Evolutionary conservation across 768 basidiomycete genomes (phyloP), one percentile per base, ranked within the genome.

Genomic region (Myochromella boudieri): DNA sequence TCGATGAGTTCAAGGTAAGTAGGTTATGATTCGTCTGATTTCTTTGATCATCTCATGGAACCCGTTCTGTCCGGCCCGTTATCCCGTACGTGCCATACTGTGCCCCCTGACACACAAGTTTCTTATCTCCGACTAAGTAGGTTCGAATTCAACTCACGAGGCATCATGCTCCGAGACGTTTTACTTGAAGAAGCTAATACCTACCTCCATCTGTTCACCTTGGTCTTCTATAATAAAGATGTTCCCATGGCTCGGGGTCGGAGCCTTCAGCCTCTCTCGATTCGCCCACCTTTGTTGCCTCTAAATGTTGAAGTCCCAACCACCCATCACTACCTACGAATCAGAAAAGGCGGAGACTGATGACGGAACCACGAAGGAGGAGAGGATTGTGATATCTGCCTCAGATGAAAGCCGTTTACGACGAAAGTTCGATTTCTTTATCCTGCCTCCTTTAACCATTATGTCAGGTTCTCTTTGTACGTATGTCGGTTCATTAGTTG

Each of bases 361-460:
- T 20, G 47, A 43, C 40, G 32, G 31, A 9, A 51, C 41, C n/a
- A 29, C 14, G n/a, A 47, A 46, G 27, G 42, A 46, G 20, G 44
- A 49, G 33, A 26, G 11, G 56, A 59, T 65, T 46, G 52, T 53
- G 2, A 21, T 48, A 6, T n/a, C 40, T 17, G 15, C 28, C n/a
- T 18, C 44, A 28, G 51, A 55, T 26, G 46, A 50, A 46, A 36
- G 39, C 6, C 59, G 55, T n/a, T 62, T 75, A 24, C 63, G 65
- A 22, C 62, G 68, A 42, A 75, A 71, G 37, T 74, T 68, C 42
- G 76, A 77, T 51, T 55, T 68, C 27, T 68, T 61, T 42, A 59
- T 76, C 36, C 52, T 76, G 6, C 71, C 73, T 28, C 73, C 74
- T 3, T 54, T 75, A 39, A 66, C 72, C 6, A 64, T 75, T 53